A percentile compares a stretch with the other conserved stretches of the same genome.
Evolutionary conservation across 192 early-diverging fungal genomes (phyloP).

Genomic region (Gaertneriomyces semiglobifer): DNA sequence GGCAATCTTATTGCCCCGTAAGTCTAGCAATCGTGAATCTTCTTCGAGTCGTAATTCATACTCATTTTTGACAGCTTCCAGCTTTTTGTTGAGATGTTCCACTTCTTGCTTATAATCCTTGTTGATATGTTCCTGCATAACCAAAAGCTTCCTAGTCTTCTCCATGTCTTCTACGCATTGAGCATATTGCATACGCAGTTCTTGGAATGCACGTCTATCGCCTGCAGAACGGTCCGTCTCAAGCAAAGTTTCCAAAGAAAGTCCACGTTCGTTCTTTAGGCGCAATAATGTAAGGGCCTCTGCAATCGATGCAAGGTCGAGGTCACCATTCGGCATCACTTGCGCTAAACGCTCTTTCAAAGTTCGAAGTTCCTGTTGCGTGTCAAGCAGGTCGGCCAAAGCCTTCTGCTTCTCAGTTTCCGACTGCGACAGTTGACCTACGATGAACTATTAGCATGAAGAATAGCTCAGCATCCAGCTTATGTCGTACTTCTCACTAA

Average conservation of each 20-base stretch:
- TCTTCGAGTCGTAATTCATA: slow-evolving; percentile 61
- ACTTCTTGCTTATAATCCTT: slow-evolving; percentile 53
- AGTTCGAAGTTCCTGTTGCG: slow-evolving; percentile 40
- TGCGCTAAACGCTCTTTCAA: slow-evolving; percentile 31
- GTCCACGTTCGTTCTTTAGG: slow-evolving; percentile 39
- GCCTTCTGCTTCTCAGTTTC: slow-evolving; percentile 27
- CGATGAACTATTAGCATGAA: no score
- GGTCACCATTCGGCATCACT: slow-evolving; percentile 34
- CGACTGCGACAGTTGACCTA: slow-evolving; percentile 1
- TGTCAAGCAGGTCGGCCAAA: slow-evolving; percentile 29
- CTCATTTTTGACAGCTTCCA: slow-evolving; percentile 51
- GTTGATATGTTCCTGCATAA: slow-evolving; percentile 57
- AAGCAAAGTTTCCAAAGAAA: slow-evolving; percentile 17
- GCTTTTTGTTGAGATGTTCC: slow-evolving; percentile 42
- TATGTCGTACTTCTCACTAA: slow-evolving; percentile 9
- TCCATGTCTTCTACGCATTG: slow-evolving; percentile 57
- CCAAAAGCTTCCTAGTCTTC: slow-evolving; percentile 45
- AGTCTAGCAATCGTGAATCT: slow-evolving; percentile 46
- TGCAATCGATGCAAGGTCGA: slow-evolving; percentile 47
- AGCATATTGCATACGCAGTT: slow-evolving; percentile 50
- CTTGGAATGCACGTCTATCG: slow-evolving; percentile 44
- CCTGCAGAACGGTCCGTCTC: no score
- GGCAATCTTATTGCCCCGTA: slow-evolving; percentile 50
- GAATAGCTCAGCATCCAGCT: no score
- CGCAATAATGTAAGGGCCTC: slow-evolving; percentile 49